Evolutionary conservation across 371 early-diverging fungal species (phyloP).

Genomic region (Apophysomyces variabilis): DNA sequence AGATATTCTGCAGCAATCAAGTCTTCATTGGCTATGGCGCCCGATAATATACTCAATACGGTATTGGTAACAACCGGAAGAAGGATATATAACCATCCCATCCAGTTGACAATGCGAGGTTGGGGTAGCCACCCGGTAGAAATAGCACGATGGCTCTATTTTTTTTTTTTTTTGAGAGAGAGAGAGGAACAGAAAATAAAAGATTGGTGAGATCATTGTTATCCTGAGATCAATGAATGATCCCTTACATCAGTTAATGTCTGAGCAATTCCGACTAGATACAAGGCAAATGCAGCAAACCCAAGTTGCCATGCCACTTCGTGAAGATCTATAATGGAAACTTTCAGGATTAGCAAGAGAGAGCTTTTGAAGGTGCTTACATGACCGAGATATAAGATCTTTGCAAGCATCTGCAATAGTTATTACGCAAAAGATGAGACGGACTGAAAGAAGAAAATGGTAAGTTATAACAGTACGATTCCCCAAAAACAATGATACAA

Average conservation of each 20-base stretch:
- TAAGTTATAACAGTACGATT: not conserved
- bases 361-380: conserved; percentile 15
- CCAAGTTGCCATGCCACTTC: conserved; percentile 40
- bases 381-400: conserved; percentile 28
- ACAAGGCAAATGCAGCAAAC: conserved; percentile 31
- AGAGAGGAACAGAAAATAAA: not conserved
- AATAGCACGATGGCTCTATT: conserved; percentile 47
- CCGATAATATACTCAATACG: conserved; percentile 40
- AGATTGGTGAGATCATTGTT: not conserved
- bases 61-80: conserved; percentile 46
- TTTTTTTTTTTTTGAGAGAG: not conserved
- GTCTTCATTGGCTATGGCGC: conserved; percentile 36
- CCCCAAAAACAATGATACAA: conserved; percentile 13
- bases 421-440: not conserved
- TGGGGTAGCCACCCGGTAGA: conserved; percentile 54
- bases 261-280: conserved; percentile 38
- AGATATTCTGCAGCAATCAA: conserved; percentile 32
- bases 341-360: not conserved
- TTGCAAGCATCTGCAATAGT: conserved; percentile 12
- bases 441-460: not conserved
- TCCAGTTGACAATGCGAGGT: conserved; percentile 37
- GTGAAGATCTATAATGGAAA: conserved; percentile 2
- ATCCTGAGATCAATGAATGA: too few species aligned
- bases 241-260: conserved; percentile 30
- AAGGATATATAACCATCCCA: conserved; percentile 39